Conservation (phyloP, 148 eudicot genomes). For the Selenicereus undatus region DNA sequence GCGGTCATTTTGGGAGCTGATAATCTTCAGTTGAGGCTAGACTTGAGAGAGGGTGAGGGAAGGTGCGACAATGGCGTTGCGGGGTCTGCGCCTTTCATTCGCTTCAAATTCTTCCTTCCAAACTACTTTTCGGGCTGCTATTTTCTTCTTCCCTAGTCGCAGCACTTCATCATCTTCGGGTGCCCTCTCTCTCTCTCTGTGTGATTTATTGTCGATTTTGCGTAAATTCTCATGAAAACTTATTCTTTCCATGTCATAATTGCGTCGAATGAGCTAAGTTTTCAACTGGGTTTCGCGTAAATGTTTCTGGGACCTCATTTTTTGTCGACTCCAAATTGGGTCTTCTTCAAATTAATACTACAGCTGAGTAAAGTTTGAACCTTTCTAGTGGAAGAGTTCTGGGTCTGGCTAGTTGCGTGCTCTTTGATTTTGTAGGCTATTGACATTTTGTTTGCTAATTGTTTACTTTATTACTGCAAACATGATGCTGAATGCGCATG, state of each 20-base stretch:
- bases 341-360: slow-evolving; percentile 2
- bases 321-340: neutral
- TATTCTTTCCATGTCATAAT: neutral
- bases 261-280: neutral
- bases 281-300: neutral
- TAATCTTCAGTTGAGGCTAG: neutral
- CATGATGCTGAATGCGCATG: too few relatives aligned
- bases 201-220: neutral
- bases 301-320: neutral
- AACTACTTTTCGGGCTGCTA: slow-evolving; percentile 22
- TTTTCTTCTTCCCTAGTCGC: slow-evolving; percentile 28
- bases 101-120: slow-evolving; percentile 16
- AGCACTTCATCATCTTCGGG: slow-evolving; percentile 27
- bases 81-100: slow-evolving; percentile 41
- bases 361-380: neutral
- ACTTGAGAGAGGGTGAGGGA: neutral
- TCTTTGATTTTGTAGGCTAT: too few relatives aligned
- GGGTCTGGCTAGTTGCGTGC: neutral
- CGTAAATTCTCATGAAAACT: neutral
- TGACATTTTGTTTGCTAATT: neutral
- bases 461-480: neutral
- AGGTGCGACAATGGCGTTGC: slow-evolving; percentile 36
- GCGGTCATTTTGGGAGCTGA: neutral
- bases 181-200: slow-evolving; percentile 12
- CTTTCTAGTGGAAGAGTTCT: neutral